Percentiles rank a stretch among this genome's conserved stretches.
phyloP scores from a whole-genome alignment of 176 grass and related monocot genomes.

The Cenchrus fungigraminus region DNA sequence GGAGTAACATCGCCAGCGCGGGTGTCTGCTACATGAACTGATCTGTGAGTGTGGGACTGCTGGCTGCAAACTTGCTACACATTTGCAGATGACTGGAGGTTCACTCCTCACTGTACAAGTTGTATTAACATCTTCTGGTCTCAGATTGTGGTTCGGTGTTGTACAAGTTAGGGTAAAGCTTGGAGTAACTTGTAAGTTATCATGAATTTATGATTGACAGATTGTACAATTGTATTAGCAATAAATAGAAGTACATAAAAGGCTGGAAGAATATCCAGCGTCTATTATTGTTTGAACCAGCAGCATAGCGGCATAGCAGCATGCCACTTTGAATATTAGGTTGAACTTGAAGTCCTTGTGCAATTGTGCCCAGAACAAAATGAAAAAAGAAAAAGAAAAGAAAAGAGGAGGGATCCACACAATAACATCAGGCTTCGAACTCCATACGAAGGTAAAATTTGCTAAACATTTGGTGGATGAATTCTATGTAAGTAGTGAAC shows the following conservation, averaged over 20 bases:
- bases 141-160: constrained; percentile 42
- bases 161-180: constrained; percentile 64
- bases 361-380: neutral
- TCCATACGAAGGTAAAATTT: constrained; percentile 9
- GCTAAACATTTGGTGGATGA: neutral
- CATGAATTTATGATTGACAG: constrained; percentile 52
- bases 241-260: constrained; percentile 55
- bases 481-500: neutral
- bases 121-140: constrained; percentile 51
- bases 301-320: neutral
- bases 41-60: constrained; percentile 33
- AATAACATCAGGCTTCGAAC: neutral
- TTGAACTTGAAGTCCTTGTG: neutral
- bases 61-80: constrained; percentile 25
- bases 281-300: constrained; percentile 23
- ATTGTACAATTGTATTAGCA: constrained; percentile 61
- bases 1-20: constrained; percentile 40
- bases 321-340: neutral
- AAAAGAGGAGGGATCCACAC: too few relatives aligned
- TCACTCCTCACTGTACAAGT: constrained; percentile 38
- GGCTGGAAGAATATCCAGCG: constrained; percentile 25
- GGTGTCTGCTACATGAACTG: constrained; percentile 17
- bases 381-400: neutral
- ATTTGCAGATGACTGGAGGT: constrained; percentile 37
- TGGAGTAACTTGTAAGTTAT: constrained; percentile 53